Evolutionary conservation across 495 filamentous ascomycete genomes (phyloP), one percentile per base, ranked within the genome.

Genomic region (Xeromyces bisporus): DNA sequence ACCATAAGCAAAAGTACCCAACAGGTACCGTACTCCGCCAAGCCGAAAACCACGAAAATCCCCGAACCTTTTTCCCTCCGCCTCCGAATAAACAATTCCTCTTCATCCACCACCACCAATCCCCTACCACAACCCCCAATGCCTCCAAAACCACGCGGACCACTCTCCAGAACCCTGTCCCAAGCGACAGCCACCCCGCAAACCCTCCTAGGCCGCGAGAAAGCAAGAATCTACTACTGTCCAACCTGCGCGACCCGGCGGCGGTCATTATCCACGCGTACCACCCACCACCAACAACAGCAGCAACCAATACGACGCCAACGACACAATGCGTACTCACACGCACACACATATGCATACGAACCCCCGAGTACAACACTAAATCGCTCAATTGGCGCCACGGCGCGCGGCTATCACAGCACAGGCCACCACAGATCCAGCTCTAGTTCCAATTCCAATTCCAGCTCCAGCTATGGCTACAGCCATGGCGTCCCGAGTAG

Each of bases 61-160:
- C n/a, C n/a, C n/a, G n/a, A n/a, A n/a, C n/a, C n/a, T n/a, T n/a
- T n/a, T n/a, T n/a, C n/a, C n/a, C n/a, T n/a, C n/a, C n/a, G n/a
- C n/a, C n/a, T n/a, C n/a, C n/a, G n/a, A n/a, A n/a, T n/a, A n/a
- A n/a, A n/a, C n/a, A n/a, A n/a, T n/a, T n/a, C n/a, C n/a, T n/a
- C 16, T n/a, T 30, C n/a, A 24, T 30, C 15, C 13, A 21, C 33
- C 31, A 31, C 33, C 28, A 27, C 17, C 40, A 15, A 23, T 36
- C 28, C 31, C 25, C 23, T n/a, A n/a, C n/a, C n/a, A n/a, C n/a
- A n/a, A n/a, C n/a, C n/a, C n/a, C n/a, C 42, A 54, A 62, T 62
- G 58, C 55, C 58, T 34, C 44, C 49, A 21, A 58, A 50, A 53
- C 29, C 60, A 28, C 53, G 58, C 42, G 50, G 46, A 35, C 41